phyloP scores from a whole-genome alignment of 2,329 filamentous ascomycete species.

The Pyrenochaeta sp. region DNA sequence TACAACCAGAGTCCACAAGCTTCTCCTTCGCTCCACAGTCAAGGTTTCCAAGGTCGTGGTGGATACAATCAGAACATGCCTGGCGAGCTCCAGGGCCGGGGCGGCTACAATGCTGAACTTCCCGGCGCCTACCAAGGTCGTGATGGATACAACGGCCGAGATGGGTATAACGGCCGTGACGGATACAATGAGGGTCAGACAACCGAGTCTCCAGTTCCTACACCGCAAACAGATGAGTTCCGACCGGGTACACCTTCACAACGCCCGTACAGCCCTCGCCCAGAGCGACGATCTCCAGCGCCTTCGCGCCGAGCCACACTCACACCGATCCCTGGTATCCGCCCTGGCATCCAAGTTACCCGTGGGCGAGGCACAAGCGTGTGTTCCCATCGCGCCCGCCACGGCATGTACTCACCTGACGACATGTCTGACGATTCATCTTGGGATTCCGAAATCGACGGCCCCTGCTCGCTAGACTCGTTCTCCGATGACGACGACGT shows the following conservation, averaged over 20 bases:
- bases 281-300: conserved; percentile 38
- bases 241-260: conserved; percentile 44
- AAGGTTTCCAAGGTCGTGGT: conserved; percentile 38
- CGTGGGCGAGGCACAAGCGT: conserved; percentile 38
- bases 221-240: conserved; percentile 42
- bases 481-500: conserved; percentile 27
- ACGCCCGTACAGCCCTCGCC: conserved; percentile 40
- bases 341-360: conserved; percentile 47
- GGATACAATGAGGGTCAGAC: conserved; percentile 41
- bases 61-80: conserved; percentile 41
- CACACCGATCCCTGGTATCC: conserved; percentile 46
- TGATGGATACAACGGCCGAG: conserved; percentile 48
- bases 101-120: conserved; percentile 42
- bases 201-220: conserved; percentile 45
- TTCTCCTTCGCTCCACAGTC: conserved; percentile 26
- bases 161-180: conserved; percentile 45
- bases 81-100: conserved; percentile 43
- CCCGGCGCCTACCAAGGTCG: conserved; percentile 44
- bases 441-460: conserved; percentile 54
- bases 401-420: conserved; percentile 39
- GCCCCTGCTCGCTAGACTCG: conserved; percentile 41
- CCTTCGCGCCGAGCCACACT: conserved; percentile 48
- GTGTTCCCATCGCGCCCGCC: conserved; percentile 41
- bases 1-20: conserved; percentile 22
- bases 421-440: conserved; percentile 48